Percentiles rank a stretch among this genome's conserved stretches.
Conservation (phyloP, 768 basidiomycete genomes). For the Pisolithus tinctorius region DNA sequence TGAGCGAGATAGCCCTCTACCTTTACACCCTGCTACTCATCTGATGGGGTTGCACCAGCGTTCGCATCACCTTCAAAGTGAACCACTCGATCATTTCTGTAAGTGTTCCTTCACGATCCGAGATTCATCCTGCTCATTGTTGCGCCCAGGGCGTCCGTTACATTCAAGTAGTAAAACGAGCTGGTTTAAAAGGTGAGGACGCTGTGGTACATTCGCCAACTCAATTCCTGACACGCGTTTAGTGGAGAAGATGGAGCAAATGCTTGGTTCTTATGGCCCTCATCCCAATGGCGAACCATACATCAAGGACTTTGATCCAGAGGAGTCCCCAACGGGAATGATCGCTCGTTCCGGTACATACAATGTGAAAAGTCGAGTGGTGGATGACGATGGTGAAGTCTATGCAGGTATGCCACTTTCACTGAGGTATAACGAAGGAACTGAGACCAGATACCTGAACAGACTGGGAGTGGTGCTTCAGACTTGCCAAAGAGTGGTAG, state of each 20-base stretch:
- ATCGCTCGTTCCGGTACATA: constrained; percentile 79
- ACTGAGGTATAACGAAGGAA: background rate
- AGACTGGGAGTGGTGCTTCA: constrained; percentile 70
- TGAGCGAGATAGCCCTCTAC: constrained; percentile 20
- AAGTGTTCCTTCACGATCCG: constrained; percentile 14
- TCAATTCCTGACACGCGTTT: constrained; percentile 3
- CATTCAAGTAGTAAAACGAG: constrained; percentile 81
- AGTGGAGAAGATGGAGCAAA: constrained; percentile 92
- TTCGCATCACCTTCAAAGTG: constrained; percentile 77
- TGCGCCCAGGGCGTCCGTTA: constrained; percentile 68
- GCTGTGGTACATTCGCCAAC: background rate
- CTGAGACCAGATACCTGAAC: constrained; percentile 7
- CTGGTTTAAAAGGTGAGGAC: constrained; percentile 60
- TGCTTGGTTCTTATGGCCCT: constrained; percentile 93
- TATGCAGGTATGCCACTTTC: constrained; percentile 56
- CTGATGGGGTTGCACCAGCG: constrained; percentile 35
- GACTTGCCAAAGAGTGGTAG: constrained; percentile 89
- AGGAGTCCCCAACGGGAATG: constrained; percentile 71
- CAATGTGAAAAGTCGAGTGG: constrained; percentile 70
- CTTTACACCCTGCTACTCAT: background rate
- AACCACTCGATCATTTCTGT: constrained; percentile 87
- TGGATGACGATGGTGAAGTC: constrained; percentile 80
- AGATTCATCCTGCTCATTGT: constrained; percentile 5
- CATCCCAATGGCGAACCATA: constrained; percentile 57
- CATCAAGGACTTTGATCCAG: constrained; percentile 68